Base-by-base conservation (phyloP, 106 monocot species). In the Acanthochlamys bracteata region DNA sequence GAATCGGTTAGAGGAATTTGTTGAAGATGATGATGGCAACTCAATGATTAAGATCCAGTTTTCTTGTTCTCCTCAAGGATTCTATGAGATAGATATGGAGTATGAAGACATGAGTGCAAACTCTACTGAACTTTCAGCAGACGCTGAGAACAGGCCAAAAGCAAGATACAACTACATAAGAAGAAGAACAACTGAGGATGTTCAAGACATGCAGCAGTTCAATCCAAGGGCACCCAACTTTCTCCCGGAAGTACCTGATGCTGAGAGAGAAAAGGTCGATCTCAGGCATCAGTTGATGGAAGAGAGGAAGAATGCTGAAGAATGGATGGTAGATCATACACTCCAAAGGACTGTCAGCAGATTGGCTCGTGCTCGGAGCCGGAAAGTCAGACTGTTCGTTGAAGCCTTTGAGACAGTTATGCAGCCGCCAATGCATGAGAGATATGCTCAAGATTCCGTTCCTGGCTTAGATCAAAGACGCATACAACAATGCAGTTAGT, bases 321-420 rank as follows among this genome's bases (percentile, higher is more conserved):
- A 75, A 59, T 91, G 85, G 86, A 86, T 86, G 86, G 51, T 86
- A 40, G 86, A 91, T 41, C 61, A 72, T 46, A 80, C 83, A 7
- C 80, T 91, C 41, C 74, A 60, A 64, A 66, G 59, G 61, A 72
- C 66, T 3, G 83, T 86, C 11, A 65, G 42, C 59, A 81, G 75
- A 45, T 58, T 86, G 59, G 76, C 76, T 42, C 73, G 73, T 47
- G 73, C 59, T 33, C 60, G 74, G 61, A 81, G 75, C 70, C 83
- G 23, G 70, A 86, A 86, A 59, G 91, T 86, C 2, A 69, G 65
- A 55, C 58, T 81, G 52, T 78, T 91, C 24, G 86, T 91, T 51
- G 86, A 83, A 43, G 91, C 83, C 42, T 83, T 86, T 49, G 91
- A 92, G 65, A 67, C 75, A 9, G 76, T 86, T 10, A 24, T 64